Evolutionary conservation across 2,329 filamentous ascomycete species (phyloP).

Genomic region (Endothia cerciana): DNA sequence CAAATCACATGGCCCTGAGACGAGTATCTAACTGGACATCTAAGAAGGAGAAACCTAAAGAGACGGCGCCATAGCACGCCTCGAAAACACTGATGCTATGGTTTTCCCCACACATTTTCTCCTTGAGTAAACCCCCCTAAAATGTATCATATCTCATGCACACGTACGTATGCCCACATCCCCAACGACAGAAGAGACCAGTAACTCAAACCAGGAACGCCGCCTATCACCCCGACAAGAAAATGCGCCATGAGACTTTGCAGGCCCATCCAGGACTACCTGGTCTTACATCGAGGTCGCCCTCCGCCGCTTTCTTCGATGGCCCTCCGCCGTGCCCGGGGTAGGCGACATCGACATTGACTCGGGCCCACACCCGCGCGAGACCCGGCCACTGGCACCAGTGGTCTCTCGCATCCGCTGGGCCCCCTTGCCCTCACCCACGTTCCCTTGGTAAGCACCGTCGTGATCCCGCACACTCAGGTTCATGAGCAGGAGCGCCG

Average conservation of each 20-base stretch:
- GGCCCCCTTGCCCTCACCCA: slow-evolving; percentile 14
- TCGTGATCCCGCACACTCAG: slow-evolving; percentile 46
- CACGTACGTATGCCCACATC: not conserved
- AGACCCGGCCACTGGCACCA: slow-evolving; percentile 21
- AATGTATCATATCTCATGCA: slow-evolving; percentile 10
- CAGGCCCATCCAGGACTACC: not conserved
- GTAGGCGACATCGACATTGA: slow-evolving; percentile 32
- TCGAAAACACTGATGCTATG: not conserved
- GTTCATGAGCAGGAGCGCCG: slow-evolving; percentile 52
- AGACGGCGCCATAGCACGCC: not conserved
- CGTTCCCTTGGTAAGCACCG: slow-evolving; percentile 7
- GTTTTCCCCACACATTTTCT: not conserved
- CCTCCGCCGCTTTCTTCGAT: slow-evolving; percentile 46
- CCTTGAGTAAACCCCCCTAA: not conserved
- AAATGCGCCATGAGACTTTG: slow-evolving; percentile 3
- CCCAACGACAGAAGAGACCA: not conserved
- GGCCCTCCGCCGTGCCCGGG: slow-evolving; percentile 24
- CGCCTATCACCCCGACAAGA: slow-evolving; percentile 2
- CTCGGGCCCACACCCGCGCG: slow-evolving; percentile 24
- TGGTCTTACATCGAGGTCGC: slow-evolving; percentile 43
- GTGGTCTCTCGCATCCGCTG: slow-evolving; percentile 17
- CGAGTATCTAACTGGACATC: slow-evolving; percentile 7
- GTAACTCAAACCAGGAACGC: slow-evolving; percentile 12
- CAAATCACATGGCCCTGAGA: not conserved
- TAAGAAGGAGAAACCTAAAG: slow-evolving; percentile 1